Evolutionary conservation across 2,329 filamentous ascomycete genomes (phyloP).

Genomic region (Cordyceps farinosa): DNA sequence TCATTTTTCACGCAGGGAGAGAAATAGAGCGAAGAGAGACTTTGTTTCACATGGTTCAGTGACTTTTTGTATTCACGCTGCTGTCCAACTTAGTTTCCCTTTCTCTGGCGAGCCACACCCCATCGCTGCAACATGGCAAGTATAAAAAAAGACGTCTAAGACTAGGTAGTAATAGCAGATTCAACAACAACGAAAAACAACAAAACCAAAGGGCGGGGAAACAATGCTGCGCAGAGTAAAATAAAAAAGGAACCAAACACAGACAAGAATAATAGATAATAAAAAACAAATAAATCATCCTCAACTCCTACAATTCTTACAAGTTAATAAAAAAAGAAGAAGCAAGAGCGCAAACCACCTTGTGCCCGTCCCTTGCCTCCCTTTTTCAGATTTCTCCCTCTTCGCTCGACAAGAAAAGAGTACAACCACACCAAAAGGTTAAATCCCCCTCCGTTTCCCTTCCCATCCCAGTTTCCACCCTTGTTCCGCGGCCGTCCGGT

Average conservation of each 20-base stretch:
- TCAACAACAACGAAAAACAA: conserved; percentile 8
- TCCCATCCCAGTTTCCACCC: conserved; percentile 2
- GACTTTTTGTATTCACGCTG: conserved; percentile 19
- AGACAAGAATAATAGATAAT: conserved; percentile 1
- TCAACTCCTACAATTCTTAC: conserved; percentile 20
- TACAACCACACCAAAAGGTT: background rate
- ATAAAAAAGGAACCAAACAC: conserved; percentile 6
- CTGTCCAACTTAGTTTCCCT: conserved; percentile 17
- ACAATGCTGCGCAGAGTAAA: conserved; percentile 19
- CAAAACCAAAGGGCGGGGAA: background rate
- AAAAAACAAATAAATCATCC: conserved; percentile 16
- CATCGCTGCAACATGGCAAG: conserved; percentile 12
- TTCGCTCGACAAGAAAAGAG: conserved; percentile 11
- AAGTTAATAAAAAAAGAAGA: background rate
- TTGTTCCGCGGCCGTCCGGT: conserved; percentile 8
- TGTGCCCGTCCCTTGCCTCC: background rate
- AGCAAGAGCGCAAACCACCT: background rate
- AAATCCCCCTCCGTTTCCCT: background rate
- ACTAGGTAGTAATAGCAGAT: conserved; percentile 6
- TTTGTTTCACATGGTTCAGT: background rate
- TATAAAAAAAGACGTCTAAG: conserved; percentile 8
- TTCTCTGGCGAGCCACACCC: conserved; percentile 9
- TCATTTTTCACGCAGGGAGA: background rate
- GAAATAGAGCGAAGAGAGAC: too few species aligned
- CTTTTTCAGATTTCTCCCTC: background rate